Evolutionary conservation across 1,139 yeast genomes (phyloP).

Genomic region (Lipomyces yarrowii): DNA sequence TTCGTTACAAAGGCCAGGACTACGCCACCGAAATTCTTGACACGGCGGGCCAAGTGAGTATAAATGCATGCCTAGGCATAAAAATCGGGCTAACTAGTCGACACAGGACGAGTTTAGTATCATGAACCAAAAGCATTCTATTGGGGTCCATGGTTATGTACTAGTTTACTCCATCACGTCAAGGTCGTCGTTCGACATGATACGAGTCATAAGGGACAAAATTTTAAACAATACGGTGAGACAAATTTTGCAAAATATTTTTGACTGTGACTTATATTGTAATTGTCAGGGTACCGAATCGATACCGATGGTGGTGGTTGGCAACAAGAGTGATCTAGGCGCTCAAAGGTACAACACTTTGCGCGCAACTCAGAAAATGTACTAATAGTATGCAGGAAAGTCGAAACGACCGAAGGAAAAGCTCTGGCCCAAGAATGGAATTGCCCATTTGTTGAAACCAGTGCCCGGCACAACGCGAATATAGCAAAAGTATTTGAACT

Average conservation of each 20-base stretch:
- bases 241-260: neutral
- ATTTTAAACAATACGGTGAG: conserved; percentile 62
- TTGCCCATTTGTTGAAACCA: conserved; percentile 76
- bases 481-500: conserved; percentile 58
- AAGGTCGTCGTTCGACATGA: conserved; percentile 74
- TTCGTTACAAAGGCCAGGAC: conserved; percentile 71
- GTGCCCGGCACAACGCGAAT: conserved; percentile 75
- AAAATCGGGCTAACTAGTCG: neutral
- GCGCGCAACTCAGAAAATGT: neutral
- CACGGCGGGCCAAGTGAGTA: conserved; percentile 74
- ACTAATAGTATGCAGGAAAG: conserved; percentile 15
- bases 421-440: conserved; percentile 61
- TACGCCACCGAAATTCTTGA: conserved; percentile 86
- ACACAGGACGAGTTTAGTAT: conserved; percentile 78
- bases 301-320: conserved; percentile 80
- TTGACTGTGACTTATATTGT: neutral
- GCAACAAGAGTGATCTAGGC: conserved; percentile 77
- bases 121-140: conserved; percentile 78
- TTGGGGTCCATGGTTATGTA: conserved; percentile 84
- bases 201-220: conserved; percentile 80
- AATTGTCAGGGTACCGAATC: conserved; percentile 57
- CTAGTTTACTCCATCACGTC: conserved; percentile 83
- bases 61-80: neutral
- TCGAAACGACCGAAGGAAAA: conserved; percentile 54
- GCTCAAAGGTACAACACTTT: conserved; percentile 47